Percentiles rank a stretch among this genome's conserved stretches.
phyloP scores from a whole-genome alignment of 2,329 filamentous ascomycete species.

The Cryphonectria parasitica region DNA sequence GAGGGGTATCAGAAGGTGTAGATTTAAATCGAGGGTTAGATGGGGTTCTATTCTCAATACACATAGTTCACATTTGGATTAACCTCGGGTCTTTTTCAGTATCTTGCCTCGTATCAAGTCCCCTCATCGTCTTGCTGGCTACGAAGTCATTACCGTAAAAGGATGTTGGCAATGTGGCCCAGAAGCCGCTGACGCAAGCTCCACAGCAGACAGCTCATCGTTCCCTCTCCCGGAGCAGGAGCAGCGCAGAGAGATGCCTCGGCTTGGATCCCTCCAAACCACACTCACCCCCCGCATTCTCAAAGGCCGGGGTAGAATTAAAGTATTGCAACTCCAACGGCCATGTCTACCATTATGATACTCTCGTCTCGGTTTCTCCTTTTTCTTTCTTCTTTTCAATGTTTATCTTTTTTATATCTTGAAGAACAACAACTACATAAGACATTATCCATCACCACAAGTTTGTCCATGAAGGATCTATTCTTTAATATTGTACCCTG shows the following conservation, averaged over 20 bases:
- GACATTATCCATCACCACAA: too few relatives aligned
- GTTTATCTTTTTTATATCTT: too few relatives aligned
- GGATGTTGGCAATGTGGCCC: background rate
- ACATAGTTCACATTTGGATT: background rate
- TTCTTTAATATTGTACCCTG: background rate
- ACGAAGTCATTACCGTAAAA: background rate
- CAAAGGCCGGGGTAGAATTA: background rate
- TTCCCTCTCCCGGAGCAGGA: background rate
- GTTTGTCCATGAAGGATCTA: too few relatives aligned
- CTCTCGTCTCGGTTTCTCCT: background rate
- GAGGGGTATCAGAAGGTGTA: background rate
- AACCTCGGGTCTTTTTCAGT: background rate
- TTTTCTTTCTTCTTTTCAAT: background rate
- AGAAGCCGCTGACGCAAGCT: background rate
- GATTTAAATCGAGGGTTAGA: background rate
- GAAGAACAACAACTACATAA: background rate
- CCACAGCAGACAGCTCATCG: background rate
- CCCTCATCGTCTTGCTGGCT: too few relatives aligned
- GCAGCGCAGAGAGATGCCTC: constrained; percentile 21
- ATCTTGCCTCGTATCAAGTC: too few relatives aligned
- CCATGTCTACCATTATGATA: background rate
- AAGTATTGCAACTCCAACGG: background rate
- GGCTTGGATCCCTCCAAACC: constrained; percentile 20
- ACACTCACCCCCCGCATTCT: constrained; percentile 10
- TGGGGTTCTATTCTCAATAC: background rate